Evolutionary conservation across 2,329 filamentous ascomycete genomes (phyloP).

Genomic region (Stylonectria norvegica): DNA sequence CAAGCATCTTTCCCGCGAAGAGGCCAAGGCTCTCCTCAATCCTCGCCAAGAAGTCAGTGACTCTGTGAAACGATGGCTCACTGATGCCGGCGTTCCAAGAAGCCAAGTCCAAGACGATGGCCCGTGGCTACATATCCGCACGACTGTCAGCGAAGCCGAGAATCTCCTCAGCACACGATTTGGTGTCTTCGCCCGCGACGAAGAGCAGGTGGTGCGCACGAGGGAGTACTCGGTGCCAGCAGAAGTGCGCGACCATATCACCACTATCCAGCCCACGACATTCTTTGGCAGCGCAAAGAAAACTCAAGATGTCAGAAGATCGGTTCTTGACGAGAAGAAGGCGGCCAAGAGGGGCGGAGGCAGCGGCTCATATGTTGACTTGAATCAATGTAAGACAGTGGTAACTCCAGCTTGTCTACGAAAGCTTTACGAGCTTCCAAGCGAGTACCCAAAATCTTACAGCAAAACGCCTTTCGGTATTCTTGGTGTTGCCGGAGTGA

Average conservation of each 20-base stretch:
- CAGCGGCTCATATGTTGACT: slow-evolving; percentile 4
- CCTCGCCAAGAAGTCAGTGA: slow-evolving; percentile 39
- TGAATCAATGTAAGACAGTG: slow-evolving; percentile 33
- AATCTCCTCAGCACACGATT: slow-evolving; percentile 47
- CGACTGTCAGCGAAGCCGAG: slow-evolving; percentile 40
- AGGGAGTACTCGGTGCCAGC: slow-evolving; percentile 39
- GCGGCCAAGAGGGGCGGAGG: background rate
- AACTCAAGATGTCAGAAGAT: background rate
- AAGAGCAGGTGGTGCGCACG: slow-evolving; percentile 41
- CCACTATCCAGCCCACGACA: slow-evolving; percentile 50
- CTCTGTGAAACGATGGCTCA: slow-evolving; percentile 45
- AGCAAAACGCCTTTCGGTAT: slow-evolving; percentile 65
- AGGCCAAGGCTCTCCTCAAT: slow-evolving; percentile 47
- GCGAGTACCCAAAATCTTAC: slow-evolving; percentile 52
- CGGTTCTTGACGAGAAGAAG: background rate
- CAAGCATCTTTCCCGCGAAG: slow-evolving; percentile 44
- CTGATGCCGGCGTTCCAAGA: slow-evolving; percentile 34
- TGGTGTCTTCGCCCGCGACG: slow-evolving; percentile 31
- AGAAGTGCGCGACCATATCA: slow-evolving; percentile 29
- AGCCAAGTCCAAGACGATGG: slow-evolving; percentile 34
- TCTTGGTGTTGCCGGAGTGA: slow-evolving; percentile 40
- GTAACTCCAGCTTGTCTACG: slow-evolving; percentile 45
- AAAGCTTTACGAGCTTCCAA: slow-evolving; percentile 42
- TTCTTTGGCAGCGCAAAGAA: slow-evolving; percentile 17
- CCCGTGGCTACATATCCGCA: slow-evolving; percentile 41